These are phyloP conservation scores for Mycena belliarum DNA, from an alignment of 768 basidiomycete genomes.

Conservation along the genomic window DNA sequence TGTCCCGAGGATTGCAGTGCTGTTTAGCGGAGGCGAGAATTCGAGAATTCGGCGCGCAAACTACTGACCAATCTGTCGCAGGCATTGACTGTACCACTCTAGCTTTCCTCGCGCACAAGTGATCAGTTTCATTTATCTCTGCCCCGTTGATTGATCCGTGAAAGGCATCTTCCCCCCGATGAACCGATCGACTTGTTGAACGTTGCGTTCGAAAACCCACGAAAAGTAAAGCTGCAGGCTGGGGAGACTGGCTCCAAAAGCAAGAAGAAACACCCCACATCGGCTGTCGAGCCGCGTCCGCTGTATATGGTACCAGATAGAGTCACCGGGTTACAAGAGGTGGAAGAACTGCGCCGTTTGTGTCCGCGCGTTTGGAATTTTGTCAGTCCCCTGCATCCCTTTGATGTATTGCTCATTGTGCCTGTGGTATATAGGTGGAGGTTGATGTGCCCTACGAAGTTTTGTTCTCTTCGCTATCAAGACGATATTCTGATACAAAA, in stretches of 20 bases:
- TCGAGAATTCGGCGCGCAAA: too few relatives aligned
- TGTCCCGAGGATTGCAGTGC: conserved; percentile 68
- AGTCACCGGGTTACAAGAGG: conserved; percentile 72
- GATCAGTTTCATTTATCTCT: conserved; percentile 19
- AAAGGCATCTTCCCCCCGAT: conserved; percentile 66
- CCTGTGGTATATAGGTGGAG: conserved; percentile 59
- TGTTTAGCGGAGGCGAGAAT: conserved; percentile 73
- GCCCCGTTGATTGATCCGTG: background rate
- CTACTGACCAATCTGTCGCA: too few relatives aligned
- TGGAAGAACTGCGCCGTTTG: conserved; percentile 74
- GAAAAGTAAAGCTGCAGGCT: conserved; percentile 56
- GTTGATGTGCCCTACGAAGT: conserved; percentile 83
- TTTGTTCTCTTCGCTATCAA: background rate
- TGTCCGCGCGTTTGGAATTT: conserved; percentile 91
- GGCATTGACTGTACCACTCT: conserved; percentile 92
- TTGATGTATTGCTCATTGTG: background rate
- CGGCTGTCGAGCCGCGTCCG: background rate
- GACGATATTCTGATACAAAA: background rate
- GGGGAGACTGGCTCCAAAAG: conserved; percentile 41
- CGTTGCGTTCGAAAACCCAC: conserved; percentile 95
- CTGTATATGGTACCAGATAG: conserved; percentile 89
- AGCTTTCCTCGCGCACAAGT: conserved; percentile 80
- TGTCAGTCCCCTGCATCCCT: conserved; percentile 42
- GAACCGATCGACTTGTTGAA: conserved; percentile 93
- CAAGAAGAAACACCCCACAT: conserved; percentile 17